Evolutionary conservation across 192 early-diverging fungal genomes (phyloP).

Genomic region (Chytriomyces hyalinus): DNA sequence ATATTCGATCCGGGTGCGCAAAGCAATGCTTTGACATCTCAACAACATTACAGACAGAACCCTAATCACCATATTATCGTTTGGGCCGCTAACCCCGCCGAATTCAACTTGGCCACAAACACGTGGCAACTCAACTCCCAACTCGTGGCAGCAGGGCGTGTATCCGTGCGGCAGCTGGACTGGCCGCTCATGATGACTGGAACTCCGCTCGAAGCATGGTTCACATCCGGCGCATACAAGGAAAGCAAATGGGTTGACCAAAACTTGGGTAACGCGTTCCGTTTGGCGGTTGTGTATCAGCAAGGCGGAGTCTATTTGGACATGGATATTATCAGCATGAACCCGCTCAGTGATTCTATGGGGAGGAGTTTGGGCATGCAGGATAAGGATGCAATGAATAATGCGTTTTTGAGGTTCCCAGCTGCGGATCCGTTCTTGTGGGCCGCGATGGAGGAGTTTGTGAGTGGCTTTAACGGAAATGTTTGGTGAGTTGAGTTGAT

Average conservation of each 20-base stretch:
- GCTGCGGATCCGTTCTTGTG: conserved; percentile 37
- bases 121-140: conserved; percentile 10
- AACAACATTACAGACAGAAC: conserved; percentile 26
- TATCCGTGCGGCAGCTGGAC: conserved; percentile 9
- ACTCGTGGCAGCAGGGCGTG: background rate
- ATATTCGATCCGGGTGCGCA: too few relatives aligned
- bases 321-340: conserved; percentile 49
- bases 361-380: conserved; percentile 40
- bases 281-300: conserved; percentile 42
- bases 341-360: conserved; percentile 28
- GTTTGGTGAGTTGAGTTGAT: conserved; percentile 22
- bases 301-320: conserved; percentile 48
- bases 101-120: conserved; percentile 19
- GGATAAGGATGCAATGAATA: conserved; percentile 38
- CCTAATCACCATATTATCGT: conserved; percentile 37
- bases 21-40: too few relatives aligned
- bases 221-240: background rate
- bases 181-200: conserved; percentile 21
- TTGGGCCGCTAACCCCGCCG: conserved; percentile 31
- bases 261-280: conserved; percentile 50
- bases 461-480: conserved; percentile 38
- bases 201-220: conserved; percentile 49
- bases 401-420: conserved; percentile 46
- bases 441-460: conserved; percentile 49
- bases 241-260: conserved; percentile 44